A percentile compares a stretch with the other conserved stretches of the same genome.
These are phyloP conservation scores for Aspergillus intermedius DNA, from an alignment of 2,329 filamentous ascomycete species.

Conservation along the genomic window DNA sequence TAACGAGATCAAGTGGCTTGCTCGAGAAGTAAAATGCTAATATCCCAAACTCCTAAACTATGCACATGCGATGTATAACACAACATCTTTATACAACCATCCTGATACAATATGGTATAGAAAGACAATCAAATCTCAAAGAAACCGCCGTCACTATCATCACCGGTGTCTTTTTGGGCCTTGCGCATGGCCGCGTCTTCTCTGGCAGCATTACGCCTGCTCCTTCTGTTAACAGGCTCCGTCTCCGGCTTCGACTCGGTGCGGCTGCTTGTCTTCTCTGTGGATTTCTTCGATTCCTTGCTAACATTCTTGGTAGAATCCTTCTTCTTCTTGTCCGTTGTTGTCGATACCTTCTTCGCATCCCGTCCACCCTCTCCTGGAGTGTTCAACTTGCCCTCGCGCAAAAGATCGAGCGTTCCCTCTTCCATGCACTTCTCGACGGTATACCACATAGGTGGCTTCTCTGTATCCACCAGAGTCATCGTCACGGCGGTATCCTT, in stretches of 20 bases:
- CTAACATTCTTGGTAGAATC: constrained; percentile 7
- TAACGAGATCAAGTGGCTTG: no score
- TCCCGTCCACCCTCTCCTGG: neutral
- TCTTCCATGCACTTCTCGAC: constrained; percentile 41
- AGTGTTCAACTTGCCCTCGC: constrained; percentile 34
- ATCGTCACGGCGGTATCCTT: neutral
- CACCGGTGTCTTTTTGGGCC: constrained; percentile 11
- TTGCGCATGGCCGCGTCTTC: constrained; percentile 3
- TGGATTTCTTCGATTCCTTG: constrained; percentile 5
- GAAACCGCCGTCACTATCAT: constrained; percentile 37
- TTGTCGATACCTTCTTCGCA: constrained; percentile 9
- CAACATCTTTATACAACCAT: neutral
- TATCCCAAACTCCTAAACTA: neutral
- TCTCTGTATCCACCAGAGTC: constrained; percentile 14
- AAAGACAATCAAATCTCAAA: constrained; percentile 21
- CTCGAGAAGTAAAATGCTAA: neutral
- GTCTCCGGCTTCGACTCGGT: neutral
- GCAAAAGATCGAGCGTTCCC: constrained; percentile 35
- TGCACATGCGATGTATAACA: neutral
- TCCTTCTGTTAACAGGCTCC: constrained; percentile 4
- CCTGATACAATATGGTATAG: neutral
- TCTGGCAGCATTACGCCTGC: constrained; percentile 4
- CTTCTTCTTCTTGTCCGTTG: constrained; percentile 9
- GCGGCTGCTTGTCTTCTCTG: constrained; percentile 3
- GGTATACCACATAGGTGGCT: constrained; percentile 39